Percentiles rank a stretch among this genome's conserved stretches.
Conservation (phyloP, 805 yeast species). For the Cyberlindnera amylophila region DNA sequence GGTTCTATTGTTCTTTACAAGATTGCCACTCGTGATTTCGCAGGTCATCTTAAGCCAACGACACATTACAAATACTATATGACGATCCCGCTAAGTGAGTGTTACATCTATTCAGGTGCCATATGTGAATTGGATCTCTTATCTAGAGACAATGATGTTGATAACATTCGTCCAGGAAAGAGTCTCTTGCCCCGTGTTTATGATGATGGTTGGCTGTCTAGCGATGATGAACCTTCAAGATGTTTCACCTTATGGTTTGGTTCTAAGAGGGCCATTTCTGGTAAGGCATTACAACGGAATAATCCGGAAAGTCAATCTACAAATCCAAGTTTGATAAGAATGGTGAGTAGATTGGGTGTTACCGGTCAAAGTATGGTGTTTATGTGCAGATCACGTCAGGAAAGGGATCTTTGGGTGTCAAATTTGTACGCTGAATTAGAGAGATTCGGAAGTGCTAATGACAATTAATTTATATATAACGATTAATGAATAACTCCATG, state of each 20-base stretch:
- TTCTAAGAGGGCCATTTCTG: slow-evolving; percentile 45
- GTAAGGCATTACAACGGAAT: slow-evolving; percentile 5
- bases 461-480: slow-evolving; percentile 1
- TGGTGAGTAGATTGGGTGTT: slow-evolving; percentile 55
- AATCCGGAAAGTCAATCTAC: slow-evolving; percentile 17
- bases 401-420: slow-evolving; percentile 78
- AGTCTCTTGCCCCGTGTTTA: slow-evolving; percentile 67
- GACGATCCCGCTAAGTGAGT: slow-evolving; percentile 58
- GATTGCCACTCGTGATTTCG: slow-evolving; percentile 42
- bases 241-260: slow-evolving; percentile 88
- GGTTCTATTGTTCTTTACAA: slow-evolving; percentile 62
- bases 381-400: slow-evolving; percentile 77
- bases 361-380: slow-evolving; percentile 70
- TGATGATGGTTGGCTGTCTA: slow-evolving; percentile 78
- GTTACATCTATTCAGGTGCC: slow-evolving; percentile 75
- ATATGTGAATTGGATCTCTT: slow-evolving; percentile 56
- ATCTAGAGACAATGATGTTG: slow-evolving; percentile 41
- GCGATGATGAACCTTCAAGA: slow-evolving; percentile 70
- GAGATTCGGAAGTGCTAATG: slow-evolving; percentile 23
- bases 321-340: slow-evolving; percentile 42
- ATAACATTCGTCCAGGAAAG: slow-evolving; percentile 45
- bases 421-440: slow-evolving; percentile 34
- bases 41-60: slow-evolving; percentile 43
- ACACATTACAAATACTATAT: slow-evolving; percentile 49
- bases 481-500: background rate